Evolutionary conservation across 2,329 filamentous ascomycete genomes (phyloP), one percentile per base, ranked within the genome.

Genomic region (Penicillium sp.): DNA sequence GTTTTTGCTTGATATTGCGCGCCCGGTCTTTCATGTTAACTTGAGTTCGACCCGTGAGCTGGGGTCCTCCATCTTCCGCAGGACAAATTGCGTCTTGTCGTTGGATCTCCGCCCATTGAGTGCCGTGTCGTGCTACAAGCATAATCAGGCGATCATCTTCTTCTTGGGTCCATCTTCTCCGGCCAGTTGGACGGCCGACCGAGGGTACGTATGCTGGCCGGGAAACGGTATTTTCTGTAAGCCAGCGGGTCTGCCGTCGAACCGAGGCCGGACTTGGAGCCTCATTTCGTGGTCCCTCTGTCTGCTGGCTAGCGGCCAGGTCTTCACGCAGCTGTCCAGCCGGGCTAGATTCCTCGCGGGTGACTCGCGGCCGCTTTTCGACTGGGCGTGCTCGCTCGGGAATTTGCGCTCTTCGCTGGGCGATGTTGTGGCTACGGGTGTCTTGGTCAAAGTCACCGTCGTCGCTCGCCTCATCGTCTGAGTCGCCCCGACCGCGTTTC

Each of bases 21-120:
- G 83, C 84, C 60, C 79, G 80, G 61, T 84, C 82, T 63, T 83
- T 84, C 7, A 86, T 60, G 46, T 84, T 81, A 2, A 84, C 82
- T 59, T 87, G 82, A 6, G 70, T 75, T 2, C 85, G 76, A 2
- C 65, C 60, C 4, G 55, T 56, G 18, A 83, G 66, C 43, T 71
- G 51, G 2, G 70, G 70, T 11, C 71, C 67, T 36, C 72, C 70
- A 50, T 73, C 49, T 54, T 66, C 39, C 4, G 55, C 65, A 2
- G 74, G 75, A 16, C 68, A 67, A 0, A 64, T 47, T 3, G 64
- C 60, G 33, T 76, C 76, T 33, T 68, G 65, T 13, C 71, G 67
- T 22, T 72, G 66, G 47, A 89, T 83, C 0, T 54, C 27, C 2
- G 82, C 62, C 76, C 83, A 89, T 10, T 69, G 70, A 5, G 71